A percentile compares a stretch with the other conserved stretches of the same genome.
These are phyloP conservation scores for Colletotrichum echinochloae DNA, from an alignment of 2,329 filamentous ascomycete genomes.

Conservation along the genomic window DNA sequence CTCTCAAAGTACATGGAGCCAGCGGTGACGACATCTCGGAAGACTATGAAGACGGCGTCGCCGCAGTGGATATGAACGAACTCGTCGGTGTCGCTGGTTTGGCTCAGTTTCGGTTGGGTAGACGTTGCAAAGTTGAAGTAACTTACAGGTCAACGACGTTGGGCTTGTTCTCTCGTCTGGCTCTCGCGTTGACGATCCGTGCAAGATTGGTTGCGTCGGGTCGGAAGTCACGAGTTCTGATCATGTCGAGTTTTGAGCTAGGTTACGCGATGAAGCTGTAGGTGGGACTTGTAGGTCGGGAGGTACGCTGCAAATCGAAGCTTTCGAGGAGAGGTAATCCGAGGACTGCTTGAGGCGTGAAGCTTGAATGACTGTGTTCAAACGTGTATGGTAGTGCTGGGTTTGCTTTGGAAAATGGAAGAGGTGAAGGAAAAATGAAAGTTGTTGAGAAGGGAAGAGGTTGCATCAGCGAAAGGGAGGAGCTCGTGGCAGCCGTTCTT, in stretches of 20 bases:
- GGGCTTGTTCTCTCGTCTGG: neutral
- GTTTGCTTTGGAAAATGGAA: neutral
- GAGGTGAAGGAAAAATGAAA: neutral
- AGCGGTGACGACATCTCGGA: conserved; percentile 23
- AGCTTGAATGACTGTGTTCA: accelerated
- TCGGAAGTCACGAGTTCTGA: conserved; percentile 6
- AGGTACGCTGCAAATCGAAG: neutral
- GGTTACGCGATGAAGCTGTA: neutral
- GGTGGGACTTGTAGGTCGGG: too few species aligned
- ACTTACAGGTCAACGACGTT: conserved; percentile 14
- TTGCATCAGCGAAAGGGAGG: neutral
- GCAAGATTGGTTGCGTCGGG: conserved; percentile 4
- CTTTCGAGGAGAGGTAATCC: neutral
- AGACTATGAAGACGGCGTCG: conserved; percentile 23
- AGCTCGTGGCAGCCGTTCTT: neutral
- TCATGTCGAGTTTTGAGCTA: neutral
- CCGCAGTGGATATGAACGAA: conserved; percentile 26
- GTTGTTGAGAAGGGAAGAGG: neutral
- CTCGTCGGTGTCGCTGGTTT: conserved; percentile 11
- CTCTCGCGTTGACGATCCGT: neutral
- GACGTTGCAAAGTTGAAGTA: neutral
- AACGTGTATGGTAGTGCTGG: neutral
- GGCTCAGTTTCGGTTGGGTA: neutral
- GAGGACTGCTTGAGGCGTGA: neutral
- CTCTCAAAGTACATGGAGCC: conserved; percentile 33